Base-by-base conservation (phyloP, 2,329 filamentous ascomycete species). In the Neophaeococcomyces aloes region DNA sequence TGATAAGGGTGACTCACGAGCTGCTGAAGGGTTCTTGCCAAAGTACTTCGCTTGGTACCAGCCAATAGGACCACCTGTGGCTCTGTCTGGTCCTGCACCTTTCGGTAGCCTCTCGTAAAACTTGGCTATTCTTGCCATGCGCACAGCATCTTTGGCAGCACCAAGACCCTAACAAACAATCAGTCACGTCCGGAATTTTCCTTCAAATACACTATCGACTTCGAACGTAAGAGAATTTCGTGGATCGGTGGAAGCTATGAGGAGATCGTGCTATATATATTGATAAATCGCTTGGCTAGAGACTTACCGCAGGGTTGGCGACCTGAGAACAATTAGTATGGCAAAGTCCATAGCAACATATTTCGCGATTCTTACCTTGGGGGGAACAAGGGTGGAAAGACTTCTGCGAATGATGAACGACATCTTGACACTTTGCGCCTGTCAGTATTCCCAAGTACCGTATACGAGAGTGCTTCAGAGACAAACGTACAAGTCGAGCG, bases 81-180 rank as follows among this genome's bases (percentile, higher is more conserved):
- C 79, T 57, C 78, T 67, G 67, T 86, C 80, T 60, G 91, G 88
- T 61, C 88, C 88, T 57, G 85, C 69, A 59, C 91, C 93, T 63
- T 88, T 86, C 64, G 93, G 91, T 48, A 98, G 86, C 70, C 89
- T 93, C 75, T 93, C 86, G 78, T 98, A 98, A 78, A 98, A 96
- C 73, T 78, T 86, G 68, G 96, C 89, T 59, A 98, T 87, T 61
- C 88, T 85, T 68, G 94, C 84, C 91, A 98, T 96, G 66, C 89
- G 86, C 63, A 87, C 78, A 64, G 91, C 91, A 79, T 96, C 89
- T 64, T 88, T 86, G 58, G 88, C 87, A 64, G 84, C 83, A 62
- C 91, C 89, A 64, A 98, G 87, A 59, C 85, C 88, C 91, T 96
- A 10, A 65, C 56, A 52, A 48, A 6, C 11, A 15, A 11, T 38